phyloP scores from a whole-genome alignment of 768 basidiomycete genomes.

The Leccinellum luteum region DNA sequence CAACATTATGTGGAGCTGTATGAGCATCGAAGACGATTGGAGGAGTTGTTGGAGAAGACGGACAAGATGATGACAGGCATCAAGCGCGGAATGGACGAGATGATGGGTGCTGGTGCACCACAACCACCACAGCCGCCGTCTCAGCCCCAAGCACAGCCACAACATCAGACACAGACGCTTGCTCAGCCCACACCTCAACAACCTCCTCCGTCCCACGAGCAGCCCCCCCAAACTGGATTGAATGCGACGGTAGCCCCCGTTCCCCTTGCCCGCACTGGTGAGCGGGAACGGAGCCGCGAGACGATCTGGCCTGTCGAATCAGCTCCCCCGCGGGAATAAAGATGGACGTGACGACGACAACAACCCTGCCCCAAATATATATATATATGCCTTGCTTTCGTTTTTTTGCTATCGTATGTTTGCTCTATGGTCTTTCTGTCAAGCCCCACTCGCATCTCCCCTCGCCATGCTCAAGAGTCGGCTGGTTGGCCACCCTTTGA shows the following conservation, averaged over 20 bases:
- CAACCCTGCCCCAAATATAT: conserved; percentile 2
- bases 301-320: conserved; percentile 31
- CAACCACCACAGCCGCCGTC: conserved; percentile 25
- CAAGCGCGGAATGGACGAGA: conserved; percentile 74
- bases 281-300: conserved; percentile 31
- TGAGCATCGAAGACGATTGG: conserved; percentile 60
- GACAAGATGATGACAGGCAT: conserved; percentile 70
- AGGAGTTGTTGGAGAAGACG: conserved; percentile 75
- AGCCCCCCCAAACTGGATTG: conserved; percentile 15
- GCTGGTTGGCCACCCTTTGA: conserved; percentile 12
- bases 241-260: conserved; percentile 15
- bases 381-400: conserved; percentile 30
- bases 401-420: conserved; percentile 25
- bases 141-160: conserved; percentile 23
- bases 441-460: conserved; percentile 27
- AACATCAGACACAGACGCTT: conserved; percentile 22
- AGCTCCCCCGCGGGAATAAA: conserved; percentile 25
- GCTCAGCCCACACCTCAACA: conserved; percentile 24
- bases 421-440: conserved; percentile 12
- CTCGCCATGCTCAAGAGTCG: conserved; percentile 1
- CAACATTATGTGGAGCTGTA: conserved; percentile 65
- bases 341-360: conserved; percentile 18
- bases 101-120: conserved; percentile 39
- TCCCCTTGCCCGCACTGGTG: conserved; percentile 23
- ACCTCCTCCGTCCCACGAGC: conserved; percentile 27